phyloP scores from a whole-genome alignment of 257 asterid genomes.

The Primulina huaijiensis region DNA sequence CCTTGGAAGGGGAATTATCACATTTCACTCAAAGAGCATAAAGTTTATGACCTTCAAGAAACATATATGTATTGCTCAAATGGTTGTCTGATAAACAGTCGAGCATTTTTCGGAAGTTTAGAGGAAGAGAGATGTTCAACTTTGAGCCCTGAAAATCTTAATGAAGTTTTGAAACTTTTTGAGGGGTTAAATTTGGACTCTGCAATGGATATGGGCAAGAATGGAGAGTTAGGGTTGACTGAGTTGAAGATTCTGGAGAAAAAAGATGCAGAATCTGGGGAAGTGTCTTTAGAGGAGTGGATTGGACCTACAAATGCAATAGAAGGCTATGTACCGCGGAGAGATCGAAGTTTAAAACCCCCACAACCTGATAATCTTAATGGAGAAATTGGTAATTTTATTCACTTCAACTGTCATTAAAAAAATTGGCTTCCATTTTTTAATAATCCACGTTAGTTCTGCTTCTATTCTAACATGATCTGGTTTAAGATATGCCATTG shows the following conservation, averaged over 20 bases:
- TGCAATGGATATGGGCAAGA: constrained; percentile 40
- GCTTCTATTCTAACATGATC: too few species aligned
- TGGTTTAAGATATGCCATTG: background rate
- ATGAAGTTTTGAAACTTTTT: constrained; percentile 52
- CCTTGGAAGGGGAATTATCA: constrained; percentile 76
- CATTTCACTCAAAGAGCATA: constrained; percentile 85
- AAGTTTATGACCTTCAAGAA: constrained; percentile 85
- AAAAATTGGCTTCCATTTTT: background rate
- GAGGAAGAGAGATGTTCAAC: constrained; percentile 61
- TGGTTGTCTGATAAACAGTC: constrained; percentile 64
- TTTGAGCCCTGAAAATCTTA: constrained; percentile 51
- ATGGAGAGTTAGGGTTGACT: constrained; percentile 49
- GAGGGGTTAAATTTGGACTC: constrained; percentile 44
- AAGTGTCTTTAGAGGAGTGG: constrained; percentile 83
- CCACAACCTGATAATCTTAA: constrained; percentile 27
- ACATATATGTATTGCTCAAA: constrained; percentile 84
- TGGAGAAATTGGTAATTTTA: constrained; percentile 31
- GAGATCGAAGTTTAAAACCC: constrained; percentile 33
- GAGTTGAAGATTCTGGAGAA: constrained; percentile 74
- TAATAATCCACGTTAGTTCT: background rate
- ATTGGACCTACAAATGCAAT: constrained; percentile 86
- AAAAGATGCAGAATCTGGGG: constrained; percentile 43
- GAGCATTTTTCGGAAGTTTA: constrained; percentile 59
- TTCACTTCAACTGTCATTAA: background rate
- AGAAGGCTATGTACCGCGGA: constrained; percentile 89